Evolutionary conservation across 202 grass and related monocot species (phyloP), one percentile per base, ranked within the genome.

Genomic region (Carex arenaria): DNA sequence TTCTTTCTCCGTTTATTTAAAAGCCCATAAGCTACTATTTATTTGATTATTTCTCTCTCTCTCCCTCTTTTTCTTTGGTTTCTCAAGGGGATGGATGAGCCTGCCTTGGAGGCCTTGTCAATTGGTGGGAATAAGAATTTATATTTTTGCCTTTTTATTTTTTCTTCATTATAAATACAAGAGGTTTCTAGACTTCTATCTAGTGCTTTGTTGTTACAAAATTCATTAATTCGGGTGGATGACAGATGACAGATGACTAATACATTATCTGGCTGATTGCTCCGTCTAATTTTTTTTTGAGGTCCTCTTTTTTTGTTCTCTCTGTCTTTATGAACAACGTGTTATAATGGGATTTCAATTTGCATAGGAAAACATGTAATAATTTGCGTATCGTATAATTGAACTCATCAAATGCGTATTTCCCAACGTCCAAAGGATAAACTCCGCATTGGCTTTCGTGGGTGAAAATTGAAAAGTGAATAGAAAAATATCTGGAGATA

Each of bases 111-210:
- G 23, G 71, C 71, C 71, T 74, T 54, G 22, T 74, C 71, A 74
- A 47, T 51, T 28, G 12, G 12, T 30, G 36, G 36, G 72, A 75
- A 75, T 75, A 75, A 55, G 49, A 75, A 55, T 75, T 75, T 56
- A 23, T 75, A 56, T 55, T 73, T 73, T 75, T 54, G 72, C 72
- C 20, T 75, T 75, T 73, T 28, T 28, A 2, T 53, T 73, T 72
- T 10, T 20, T 20, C 19, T 43, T 70, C 30, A 11, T 70, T 43
- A 45, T 51, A 73, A 55, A 54, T 75, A 54, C 4, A 31, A 34
- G 71, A 54, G 47, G 71, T 55, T 55, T 55, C 71, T 75, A 55
- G 71, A 54, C 47, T 47, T 22, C 18, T 17, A 36, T 26, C 31
- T 42, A 7, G 4, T 42, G 38, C 1, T 10, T 11, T 55, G 5